phyloP scores from a whole-genome alignment of 768 basidiomycete genomes.

The Megacollybia marginata region DNA sequence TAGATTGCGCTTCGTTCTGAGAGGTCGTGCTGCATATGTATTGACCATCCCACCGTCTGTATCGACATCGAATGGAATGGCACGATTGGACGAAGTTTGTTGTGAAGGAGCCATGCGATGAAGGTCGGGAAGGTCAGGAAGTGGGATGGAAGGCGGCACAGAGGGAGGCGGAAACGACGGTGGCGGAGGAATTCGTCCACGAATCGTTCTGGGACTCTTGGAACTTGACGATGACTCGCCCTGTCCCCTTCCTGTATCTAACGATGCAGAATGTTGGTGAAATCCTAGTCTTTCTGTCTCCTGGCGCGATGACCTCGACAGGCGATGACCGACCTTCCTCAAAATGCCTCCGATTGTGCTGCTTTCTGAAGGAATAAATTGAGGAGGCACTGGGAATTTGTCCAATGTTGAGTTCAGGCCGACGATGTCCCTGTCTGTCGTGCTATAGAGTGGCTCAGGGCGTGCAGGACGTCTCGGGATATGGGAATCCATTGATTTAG shows the following conservation, averaged over 20 bases:
- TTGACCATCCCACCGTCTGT: not conserved
- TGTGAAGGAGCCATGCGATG: not conserved
- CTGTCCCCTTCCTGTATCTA: not conserved
- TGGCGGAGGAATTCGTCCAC: not conserved
- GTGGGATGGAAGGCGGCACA: not conserved
- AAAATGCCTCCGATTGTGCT: not conserved
- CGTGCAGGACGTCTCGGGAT: no score
- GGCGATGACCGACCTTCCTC: no score
- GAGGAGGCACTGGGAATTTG: not conserved
- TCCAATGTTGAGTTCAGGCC: not conserved
- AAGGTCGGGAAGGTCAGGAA: not conserved
- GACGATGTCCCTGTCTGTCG: no score
- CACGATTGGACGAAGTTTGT: not conserved
- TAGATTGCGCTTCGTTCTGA: not conserved
- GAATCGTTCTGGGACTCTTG: not conserved
- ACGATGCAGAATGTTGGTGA: not conserved
- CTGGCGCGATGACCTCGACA: no score
- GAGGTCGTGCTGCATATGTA: not conserved
- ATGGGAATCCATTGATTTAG: no score
- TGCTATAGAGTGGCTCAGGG: no score
- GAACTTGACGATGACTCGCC: not conserved
- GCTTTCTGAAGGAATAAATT: not conserved
- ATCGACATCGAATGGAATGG: not conserved
- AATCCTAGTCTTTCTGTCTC: not conserved
- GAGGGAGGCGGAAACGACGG: not conserved